Percentiles rank a stretch among this genome's conserved stretches.
Conservation (phyloP, 139 green algal species). For the Chlorella vulgaris region DNA sequence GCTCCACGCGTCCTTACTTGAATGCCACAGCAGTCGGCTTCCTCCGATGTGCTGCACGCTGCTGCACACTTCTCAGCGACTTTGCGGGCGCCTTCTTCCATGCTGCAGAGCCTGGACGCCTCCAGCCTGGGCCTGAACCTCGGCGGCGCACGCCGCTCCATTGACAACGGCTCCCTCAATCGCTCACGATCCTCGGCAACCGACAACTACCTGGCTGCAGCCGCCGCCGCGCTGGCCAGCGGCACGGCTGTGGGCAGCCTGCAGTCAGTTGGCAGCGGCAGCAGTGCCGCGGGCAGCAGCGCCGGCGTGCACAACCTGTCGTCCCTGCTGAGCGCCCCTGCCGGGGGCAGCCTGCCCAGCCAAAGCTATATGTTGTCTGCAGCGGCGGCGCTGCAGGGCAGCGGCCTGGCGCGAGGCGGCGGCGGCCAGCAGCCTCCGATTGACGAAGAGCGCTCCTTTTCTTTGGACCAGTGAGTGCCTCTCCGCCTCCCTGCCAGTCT, state of each 20-base stretch:
- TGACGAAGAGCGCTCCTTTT: neutral
- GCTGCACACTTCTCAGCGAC: too few species aligned
- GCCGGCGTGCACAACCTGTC: neutral
- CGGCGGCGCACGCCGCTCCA: constrained; percentile 9
- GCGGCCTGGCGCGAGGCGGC: neutral
- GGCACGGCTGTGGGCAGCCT: neutral
- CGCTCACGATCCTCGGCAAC: neutral
- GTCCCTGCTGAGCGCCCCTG: neutral
- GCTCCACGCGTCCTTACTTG: too few species aligned
- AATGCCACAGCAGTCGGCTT: too few species aligned
- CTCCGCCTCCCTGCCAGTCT: neutral
- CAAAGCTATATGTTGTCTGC: constrained; percentile 3
- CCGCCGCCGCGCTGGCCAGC: constrained; percentile 9
- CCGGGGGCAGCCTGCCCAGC: constrained; percentile 15
- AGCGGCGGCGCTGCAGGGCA: neutral
- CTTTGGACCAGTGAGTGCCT: constrained; percentile 25
- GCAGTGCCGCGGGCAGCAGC: neutral
- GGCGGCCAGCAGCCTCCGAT: neutral
- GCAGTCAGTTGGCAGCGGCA: neutral
- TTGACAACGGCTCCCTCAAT: constrained; percentile 31
- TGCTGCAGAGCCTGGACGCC: neutral
- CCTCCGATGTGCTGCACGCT: too few species aligned
- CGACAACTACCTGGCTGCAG: constrained; percentile 5
- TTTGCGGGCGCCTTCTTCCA: too few species aligned
- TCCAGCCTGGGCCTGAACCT: neutral